Conservation (phyloP, 179 eudicot species). For the Beta corolliflora region DNA sequence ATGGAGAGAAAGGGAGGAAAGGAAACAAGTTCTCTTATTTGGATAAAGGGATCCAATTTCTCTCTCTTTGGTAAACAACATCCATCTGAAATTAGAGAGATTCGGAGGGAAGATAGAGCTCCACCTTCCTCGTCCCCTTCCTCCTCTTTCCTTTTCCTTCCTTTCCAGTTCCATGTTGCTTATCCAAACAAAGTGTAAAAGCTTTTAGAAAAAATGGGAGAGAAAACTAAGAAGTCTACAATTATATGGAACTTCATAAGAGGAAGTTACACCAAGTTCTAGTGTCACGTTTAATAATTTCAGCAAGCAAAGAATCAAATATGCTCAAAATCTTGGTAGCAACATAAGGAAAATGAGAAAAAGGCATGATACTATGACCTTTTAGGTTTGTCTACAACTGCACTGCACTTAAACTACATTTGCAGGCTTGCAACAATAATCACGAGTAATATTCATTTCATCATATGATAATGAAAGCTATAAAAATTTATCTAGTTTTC, state of each 20-base stretch:
- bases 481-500: neutral
- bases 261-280: neutral
- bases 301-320: neutral
- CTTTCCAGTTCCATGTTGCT: too few relatives aligned
- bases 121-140: too few relatives aligned
- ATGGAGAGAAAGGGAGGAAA: too few relatives aligned
- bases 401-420: neutral
- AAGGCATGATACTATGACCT: neutral
- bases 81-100: too few relatives aligned
- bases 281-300: neutral
- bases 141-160: too few relatives aligned
- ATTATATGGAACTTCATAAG: neutral
- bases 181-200: too few relatives aligned
- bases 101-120: too few relatives aligned
- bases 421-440: neutral
- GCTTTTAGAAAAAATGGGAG: too few relatives aligned
- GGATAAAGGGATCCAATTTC: too few relatives aligned
- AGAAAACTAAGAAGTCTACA: too few relatives aligned
- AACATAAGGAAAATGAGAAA: neutral
- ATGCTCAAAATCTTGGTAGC: neutral
- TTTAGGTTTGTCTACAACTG: neutral
- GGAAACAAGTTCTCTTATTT: too few relatives aligned
- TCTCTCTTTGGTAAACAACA: too few relatives aligned
- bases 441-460: neutral
- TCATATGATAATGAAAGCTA: neutral